Conservation (phyloP, 23 red algal genomes). For the Pyropia yezoensis region DNA sequence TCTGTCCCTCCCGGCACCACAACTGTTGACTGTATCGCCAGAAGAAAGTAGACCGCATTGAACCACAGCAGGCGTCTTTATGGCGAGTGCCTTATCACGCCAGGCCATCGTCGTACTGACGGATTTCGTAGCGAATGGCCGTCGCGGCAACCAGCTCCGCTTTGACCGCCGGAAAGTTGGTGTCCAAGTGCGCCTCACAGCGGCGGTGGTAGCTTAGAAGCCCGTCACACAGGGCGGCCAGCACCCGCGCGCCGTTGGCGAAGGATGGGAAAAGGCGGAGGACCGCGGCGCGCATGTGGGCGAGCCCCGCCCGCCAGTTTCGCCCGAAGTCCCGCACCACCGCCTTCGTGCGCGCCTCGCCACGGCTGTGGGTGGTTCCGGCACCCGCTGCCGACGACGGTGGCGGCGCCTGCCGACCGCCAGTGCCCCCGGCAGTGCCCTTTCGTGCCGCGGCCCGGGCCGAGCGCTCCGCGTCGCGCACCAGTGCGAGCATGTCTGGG, state of each 20-base stretch:
- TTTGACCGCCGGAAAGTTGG: slow-evolving; percentile 35
- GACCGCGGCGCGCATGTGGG: slow-evolving; percentile 71
- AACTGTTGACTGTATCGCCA: too few species aligned
- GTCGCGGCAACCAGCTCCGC: slow-evolving; percentile 47
- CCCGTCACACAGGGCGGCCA: slow-evolving; percentile 16
- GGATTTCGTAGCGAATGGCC: slow-evolving; percentile 58
- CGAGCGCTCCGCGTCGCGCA: slow-evolving; percentile 33
- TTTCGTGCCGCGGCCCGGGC: not conserved
- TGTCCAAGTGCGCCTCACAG: slow-evolving; percentile 33
- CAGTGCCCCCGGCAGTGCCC: not conserved
- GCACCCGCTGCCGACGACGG: not conserved
- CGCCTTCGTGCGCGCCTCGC: slow-evolving; percentile 22
- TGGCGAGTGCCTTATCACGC: too few species aligned
- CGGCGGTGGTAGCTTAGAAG: slow-evolving; percentile 59
- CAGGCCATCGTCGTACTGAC: slow-evolving; percentile 14
- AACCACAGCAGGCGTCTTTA: too few species aligned
- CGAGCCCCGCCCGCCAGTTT: slow-evolving; percentile 63
- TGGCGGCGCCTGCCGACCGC: too few species aligned
- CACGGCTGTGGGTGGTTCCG: not conserved
- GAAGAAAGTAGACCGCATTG: too few species aligned
- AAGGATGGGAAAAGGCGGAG: slow-evolving; percentile 72
- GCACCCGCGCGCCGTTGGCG: slow-evolving; percentile 48
- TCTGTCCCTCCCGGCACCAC: too few species aligned
- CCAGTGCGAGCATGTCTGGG: slow-evolving; percentile 66
- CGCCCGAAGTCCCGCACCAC: slow-evolving; percentile 67